Conservation (phyloP, 495 filamentous ascomycete genomes). For the Aspergillus leporis region DNA sequence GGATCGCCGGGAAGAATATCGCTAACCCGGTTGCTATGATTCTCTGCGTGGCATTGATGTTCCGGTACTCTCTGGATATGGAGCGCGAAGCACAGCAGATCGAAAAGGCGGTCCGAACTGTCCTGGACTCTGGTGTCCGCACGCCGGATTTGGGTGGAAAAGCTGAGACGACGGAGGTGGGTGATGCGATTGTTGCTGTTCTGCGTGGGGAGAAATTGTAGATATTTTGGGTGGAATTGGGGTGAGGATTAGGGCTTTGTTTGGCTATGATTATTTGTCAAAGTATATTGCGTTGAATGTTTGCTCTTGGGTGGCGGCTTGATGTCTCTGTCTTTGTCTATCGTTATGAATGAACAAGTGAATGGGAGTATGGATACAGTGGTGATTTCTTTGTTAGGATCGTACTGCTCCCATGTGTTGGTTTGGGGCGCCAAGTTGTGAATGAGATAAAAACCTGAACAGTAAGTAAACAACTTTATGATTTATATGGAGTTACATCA, state of each 20-base stretch:
- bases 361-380: too few relatives aligned
- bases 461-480: too few relatives aligned
- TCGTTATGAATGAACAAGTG: not conserved
- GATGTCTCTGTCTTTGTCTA: not conserved
- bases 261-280: too few relatives aligned
- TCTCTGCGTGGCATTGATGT: conserved; percentile 87
- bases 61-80: conserved; percentile 81
- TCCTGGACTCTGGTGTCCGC: conserved; percentile 70
- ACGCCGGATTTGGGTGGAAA: conserved; percentile 81
- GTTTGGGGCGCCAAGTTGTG: too few relatives aligned
- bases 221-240: not conserved
- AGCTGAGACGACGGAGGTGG: conserved; percentile 72
- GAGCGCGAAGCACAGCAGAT: conserved; percentile 70
- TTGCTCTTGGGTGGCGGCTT: not conserved
- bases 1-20: conserved; percentile 40
- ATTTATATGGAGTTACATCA: too few relatives aligned
- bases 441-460: too few relatives aligned
- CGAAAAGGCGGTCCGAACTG: conserved; percentile 76
- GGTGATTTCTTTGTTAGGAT: too few relatives aligned
- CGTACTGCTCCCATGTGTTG: too few relatives aligned
- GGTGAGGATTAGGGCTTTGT: not conserved
- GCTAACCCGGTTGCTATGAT: conserved; percentile 78
- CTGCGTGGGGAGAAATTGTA: conserved; percentile 35
- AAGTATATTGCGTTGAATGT: not conserved
- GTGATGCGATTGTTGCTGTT: conserved; percentile 76